Base-by-base conservation (phyloP, 805 yeast genomes). In the Ogataea naganishii region DNA sequence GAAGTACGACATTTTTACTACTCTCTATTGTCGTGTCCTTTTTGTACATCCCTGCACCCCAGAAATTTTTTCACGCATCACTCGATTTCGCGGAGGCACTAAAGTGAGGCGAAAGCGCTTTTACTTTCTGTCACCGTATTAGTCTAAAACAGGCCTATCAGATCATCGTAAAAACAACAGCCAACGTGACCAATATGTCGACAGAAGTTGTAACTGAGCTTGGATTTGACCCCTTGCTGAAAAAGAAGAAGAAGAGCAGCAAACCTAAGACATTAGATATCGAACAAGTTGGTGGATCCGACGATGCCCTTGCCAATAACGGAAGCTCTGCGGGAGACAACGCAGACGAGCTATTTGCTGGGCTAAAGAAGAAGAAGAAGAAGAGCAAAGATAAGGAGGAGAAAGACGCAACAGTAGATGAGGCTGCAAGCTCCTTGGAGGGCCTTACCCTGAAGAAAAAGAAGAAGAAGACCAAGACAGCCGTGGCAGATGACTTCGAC, bases 311-410 rank as follows among this genome's bases (percentile, higher is more conserved):
- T 57, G 34, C 60, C 41, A 56, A 53, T 21, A 64, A 57, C 12
- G 38, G 41, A 13, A 27, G 33, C 38, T 39, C 37, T 33, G 43
- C 39, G 23, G 44, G 40, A 14, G 49, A 46, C 5, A 68, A 60
- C 34, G 66, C 60, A 34, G 76, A 70, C 32, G 86, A 78, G 38
- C 58, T 83, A 60, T 76, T 83, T 47, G 70, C 85, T 19, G 89
- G 92, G 7, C 62, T 85, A 51, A 83, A 81, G 59, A 82, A 82
- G 63, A 83, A 84, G 70, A 75, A 85, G 72, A 83, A 82, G 80
- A 71, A 82, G 59, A 62, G 75, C 39, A 60, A 62, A 41, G 64
- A 62, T 38, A 56, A 60, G 35, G 14, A 53, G 50, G 37, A 51
- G 22, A 56, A 53, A 7, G 57, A 53, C 7, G 67, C 54, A 4